A percentile compares a stretch with the other conserved stretches of the same genome.
Evolutionary conservation across 345 rosid genomes (phyloP).

Genomic region (Citrus inodora): DNA sequence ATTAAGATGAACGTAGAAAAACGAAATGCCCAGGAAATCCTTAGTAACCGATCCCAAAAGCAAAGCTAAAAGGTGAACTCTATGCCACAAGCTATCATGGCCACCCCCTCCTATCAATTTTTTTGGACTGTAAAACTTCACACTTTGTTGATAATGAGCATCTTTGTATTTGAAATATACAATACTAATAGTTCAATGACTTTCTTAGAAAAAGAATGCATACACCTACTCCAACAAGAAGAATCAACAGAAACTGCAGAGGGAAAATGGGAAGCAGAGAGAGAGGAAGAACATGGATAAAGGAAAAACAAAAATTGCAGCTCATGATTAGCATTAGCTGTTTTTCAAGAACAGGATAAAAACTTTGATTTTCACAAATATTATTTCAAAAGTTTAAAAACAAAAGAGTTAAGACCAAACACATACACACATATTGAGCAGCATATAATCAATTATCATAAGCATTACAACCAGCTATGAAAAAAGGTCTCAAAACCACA

Average conservation of each 20-base stretch:
- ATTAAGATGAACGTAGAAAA: too few species aligned
- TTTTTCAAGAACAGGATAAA: not conserved
- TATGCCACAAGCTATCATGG: too few species aligned
- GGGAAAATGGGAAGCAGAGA: not conserved
- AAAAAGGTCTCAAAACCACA: not conserved
- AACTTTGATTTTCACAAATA: not conserved
- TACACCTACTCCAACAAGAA: not conserved
- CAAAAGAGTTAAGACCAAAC: not conserved
- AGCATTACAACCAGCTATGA: not conserved
- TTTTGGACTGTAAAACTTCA: not conserved
- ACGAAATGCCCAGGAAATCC: too few species aligned
- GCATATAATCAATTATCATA: not conserved
- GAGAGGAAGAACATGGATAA: not conserved
- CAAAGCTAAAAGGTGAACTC: too few species aligned
- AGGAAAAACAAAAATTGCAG: not conserved
- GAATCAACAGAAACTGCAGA: not conserved
- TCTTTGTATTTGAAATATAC: not conserved
- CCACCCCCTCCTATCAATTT: not conserved
- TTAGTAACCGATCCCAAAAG: too few species aligned
- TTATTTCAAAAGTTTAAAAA: not conserved
- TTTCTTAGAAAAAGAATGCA: not conserved
- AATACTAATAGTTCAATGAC: not conserved
- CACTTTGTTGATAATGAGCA: not conserved
- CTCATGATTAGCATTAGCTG: not conserved
- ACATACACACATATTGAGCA: not conserved